Conservation (phyloP, 2,329 filamentous ascomycete species). For the Colletotrichum trifolii region DNA sequence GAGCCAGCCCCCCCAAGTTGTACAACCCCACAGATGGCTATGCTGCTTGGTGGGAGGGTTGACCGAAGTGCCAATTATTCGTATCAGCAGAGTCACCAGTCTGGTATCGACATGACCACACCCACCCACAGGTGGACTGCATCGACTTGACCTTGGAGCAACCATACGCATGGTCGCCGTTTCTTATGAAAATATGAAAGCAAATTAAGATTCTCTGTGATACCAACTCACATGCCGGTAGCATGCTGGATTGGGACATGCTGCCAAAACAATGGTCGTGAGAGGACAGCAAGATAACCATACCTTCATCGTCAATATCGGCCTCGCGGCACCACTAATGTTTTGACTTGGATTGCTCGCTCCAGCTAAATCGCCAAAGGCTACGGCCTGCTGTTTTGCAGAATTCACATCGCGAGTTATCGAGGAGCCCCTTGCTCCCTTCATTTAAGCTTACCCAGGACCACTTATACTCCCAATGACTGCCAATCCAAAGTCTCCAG, state of each 20-base stretch:
- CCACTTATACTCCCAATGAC: constrained; percentile 10
- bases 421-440: too few species aligned
- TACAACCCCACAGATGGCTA: constrained; percentile 5
- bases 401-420: too few species aligned
- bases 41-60: constrained; percentile 9
- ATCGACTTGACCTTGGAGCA: neutral
- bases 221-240: neutral
- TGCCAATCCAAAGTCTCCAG: neutral
- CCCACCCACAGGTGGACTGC: neutral
- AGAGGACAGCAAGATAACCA: too few species aligned
- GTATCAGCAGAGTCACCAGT: constrained; percentile 31
- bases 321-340: too few species aligned
- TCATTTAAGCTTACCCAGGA: constrained; percentile 28
- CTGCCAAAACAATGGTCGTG: constrained; percentile 4
- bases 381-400: too few species aligned
- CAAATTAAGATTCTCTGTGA: constrained; percentile 11
- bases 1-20: neutral
- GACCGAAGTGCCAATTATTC: constrained; percentile 32
- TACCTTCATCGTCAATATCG: too few species aligned
- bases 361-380: too few species aligned
- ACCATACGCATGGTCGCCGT: constrained; percentile 17
- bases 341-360: too few species aligned
- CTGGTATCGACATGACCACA: constrained; percentile 8
- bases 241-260: constrained; percentile 13
- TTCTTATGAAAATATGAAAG: neutral